Conservation (phyloP, 164 flowering plant species). For the Vitis labrusca region DNA sequence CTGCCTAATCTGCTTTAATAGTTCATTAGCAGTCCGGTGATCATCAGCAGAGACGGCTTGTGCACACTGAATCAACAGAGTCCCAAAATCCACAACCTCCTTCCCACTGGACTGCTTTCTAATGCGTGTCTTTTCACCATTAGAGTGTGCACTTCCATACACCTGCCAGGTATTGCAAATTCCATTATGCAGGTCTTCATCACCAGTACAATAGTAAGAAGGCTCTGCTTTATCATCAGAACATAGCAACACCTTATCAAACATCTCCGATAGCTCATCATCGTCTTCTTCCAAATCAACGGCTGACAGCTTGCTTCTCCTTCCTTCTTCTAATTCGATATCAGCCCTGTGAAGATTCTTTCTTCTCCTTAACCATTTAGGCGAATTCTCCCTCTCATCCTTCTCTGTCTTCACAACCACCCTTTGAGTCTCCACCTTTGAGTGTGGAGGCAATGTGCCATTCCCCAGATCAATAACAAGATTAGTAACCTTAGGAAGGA, state of each 20-base stretch:
- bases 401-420: conserved; percentile 12
- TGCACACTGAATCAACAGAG: conserved; percentile 47
- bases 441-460: background rate
- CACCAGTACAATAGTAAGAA: background rate
- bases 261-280: conserved; percentile 42
- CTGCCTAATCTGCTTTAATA: conserved; percentile 39
- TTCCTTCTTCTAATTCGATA: conserved; percentile 23
- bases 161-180: conserved; percentile 9
- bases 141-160: conserved; percentile 17
- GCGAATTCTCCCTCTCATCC: conserved; percentile 18
- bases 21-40: conserved; percentile 29
- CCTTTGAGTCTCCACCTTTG: conserved; percentile 2
- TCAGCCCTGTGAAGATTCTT: conserved; percentile 32
- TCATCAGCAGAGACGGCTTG: conserved; percentile 37
- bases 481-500: conserved; percentile 31
- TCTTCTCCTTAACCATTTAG: conserved; percentile 15
- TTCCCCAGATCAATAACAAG: conserved; percentile 22
- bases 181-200: conserved; percentile 2
- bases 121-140: conserved; percentile 24
- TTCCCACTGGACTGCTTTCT: conserved; percentile 27
- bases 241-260: conserved; percentile 38
- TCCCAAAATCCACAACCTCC: conserved; percentile 49
- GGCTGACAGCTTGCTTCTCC: conserved; percentile 38
- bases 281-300: conserved; percentile 31
- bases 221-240: background rate